Percentiles rank a stretch among this genome's conserved stretches.
phyloP scores from a whole-genome alignment of 768 basidiomycete genomes.

The Pleurotus tuoliensis region DNA sequence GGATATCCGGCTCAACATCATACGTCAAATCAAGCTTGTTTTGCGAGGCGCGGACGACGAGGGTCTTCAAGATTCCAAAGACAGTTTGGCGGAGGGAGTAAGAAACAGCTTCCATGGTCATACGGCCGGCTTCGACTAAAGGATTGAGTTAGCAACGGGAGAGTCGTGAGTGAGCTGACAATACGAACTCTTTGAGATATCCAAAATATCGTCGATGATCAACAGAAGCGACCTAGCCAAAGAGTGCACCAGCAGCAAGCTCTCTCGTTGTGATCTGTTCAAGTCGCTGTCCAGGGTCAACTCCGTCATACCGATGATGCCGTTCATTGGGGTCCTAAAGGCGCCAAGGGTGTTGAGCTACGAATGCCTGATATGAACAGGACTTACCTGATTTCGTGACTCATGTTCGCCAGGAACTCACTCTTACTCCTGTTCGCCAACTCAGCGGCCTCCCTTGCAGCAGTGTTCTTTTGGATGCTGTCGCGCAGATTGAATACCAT shows the following conservation, averaged over 20 bases:
- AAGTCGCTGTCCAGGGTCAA: constrained; percentile 95
- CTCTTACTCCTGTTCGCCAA: constrained; percentile 96
- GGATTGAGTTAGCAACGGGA: constrained; percentile 10
- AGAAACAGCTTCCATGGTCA: constrained; percentile 99
- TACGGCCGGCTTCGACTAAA: constrained; percentile 94
- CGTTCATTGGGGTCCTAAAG: constrained; percentile 97
- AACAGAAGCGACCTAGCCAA: constrained; percentile 88
- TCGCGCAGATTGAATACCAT: constrained; percentile 99
- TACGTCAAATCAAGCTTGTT: constrained; percentile 95
- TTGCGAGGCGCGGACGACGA: constrained; percentile 96
- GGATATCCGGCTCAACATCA: constrained; percentile 92
- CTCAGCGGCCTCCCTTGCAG: constrained; percentile 95
- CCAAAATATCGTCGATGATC: constrained; percentile 99
- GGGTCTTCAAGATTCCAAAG: constrained; percentile 95
- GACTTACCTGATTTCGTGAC: constrained; percentile 89
- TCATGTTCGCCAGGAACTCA: constrained; percentile 99
- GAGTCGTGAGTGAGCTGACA: neutral
- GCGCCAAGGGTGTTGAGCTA: neutral
- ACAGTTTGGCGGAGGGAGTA: constrained; percentile 97
- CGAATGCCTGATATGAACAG: neutral
- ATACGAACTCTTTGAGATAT: constrained; percentile 95
- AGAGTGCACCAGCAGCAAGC: constrained; percentile 91
- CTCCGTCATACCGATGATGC: constrained; percentile 99
- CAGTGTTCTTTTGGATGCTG: constrained; percentile 97
- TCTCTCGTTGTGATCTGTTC: constrained; percentile 92